Evolutionary conservation across 148 eudicot species (phyloP).

Genomic region (Polygonum aviculare): DNA sequence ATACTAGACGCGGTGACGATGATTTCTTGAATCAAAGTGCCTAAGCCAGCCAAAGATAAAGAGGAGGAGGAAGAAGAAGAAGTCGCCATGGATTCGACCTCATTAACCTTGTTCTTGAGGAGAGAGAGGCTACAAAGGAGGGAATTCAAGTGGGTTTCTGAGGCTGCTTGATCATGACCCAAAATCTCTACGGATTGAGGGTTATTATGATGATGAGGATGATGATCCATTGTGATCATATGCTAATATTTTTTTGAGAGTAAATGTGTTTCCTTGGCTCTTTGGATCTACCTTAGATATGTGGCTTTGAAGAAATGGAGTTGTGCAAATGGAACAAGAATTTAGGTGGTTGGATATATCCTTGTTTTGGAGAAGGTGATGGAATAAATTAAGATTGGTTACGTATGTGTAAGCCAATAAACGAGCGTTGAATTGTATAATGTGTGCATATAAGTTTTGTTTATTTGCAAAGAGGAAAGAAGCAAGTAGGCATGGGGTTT

Average conservation of each 20-base stretch:
- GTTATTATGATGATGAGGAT: background rate
- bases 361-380: background rate
- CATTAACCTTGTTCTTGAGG: slow-evolving; percentile 42
- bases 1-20: slow-evolving; percentile 54
- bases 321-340: background rate
- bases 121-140: slow-evolving; percentile 40
- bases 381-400: background rate
- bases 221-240: slow-evolving; percentile 2
- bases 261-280: background rate
- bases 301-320: no score
- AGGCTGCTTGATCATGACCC: background rate
- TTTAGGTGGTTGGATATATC: background rate
- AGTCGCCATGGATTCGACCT: slow-evolving; percentile 36
- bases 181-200: slow-evolving; percentile 1
- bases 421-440: background rate
- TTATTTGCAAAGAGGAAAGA: slow-evolving; percentile 1
- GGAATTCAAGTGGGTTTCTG: slow-evolving; percentile 19
- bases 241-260: background rate
- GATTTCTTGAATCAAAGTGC: slow-evolving; percentile 56
- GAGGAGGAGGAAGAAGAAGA: slow-evolving; percentile 25
- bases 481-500: background rate
- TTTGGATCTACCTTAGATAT: background rate
- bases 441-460: background rate
- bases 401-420: background rate
- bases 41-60: slow-evolving; percentile 29